Conservation (phyloP, 1,139 yeast species). For the Suhomyces bolitotheri region DNA sequence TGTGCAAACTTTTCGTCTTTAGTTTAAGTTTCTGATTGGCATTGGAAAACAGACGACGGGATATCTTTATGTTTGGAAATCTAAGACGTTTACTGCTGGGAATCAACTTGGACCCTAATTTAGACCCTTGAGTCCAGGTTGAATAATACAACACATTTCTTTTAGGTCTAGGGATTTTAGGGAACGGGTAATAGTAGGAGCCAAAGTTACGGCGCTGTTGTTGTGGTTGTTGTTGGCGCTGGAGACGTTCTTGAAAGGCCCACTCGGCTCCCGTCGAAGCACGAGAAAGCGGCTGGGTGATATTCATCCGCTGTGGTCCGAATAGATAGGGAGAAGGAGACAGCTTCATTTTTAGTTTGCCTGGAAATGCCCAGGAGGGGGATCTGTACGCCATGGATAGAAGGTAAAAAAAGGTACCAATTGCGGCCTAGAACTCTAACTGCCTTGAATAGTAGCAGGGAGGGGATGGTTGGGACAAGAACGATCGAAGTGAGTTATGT, state of each 20-base stretch:
- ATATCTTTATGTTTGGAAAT: constrained; percentile 29
- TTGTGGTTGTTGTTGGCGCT: constrained; percentile 19
- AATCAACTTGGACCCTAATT: constrained; percentile 19
- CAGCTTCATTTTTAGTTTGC: constrained; percentile 17
- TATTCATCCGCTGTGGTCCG: constrained; percentile 31
- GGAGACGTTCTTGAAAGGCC: constrained; percentile 16
- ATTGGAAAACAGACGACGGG: constrained; percentile 38
- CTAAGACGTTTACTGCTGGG: constrained; percentile 22
- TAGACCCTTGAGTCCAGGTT: constrained; percentile 33
- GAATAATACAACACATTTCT: constrained; percentile 58
- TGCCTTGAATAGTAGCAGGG: too few species aligned
- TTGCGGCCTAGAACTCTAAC: not conserved
- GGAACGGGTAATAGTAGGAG: constrained; percentile 49
- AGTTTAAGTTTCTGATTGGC: constrained; percentile 40
- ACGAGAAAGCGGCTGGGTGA: constrained; percentile 45
- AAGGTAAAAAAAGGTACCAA: constrained; percentile 1
- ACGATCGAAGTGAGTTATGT: too few species aligned
- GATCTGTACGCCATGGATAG: constrained; percentile 17
- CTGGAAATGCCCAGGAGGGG: constrained; percentile 13
- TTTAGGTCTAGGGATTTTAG: constrained; percentile 65
- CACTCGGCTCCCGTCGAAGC: constrained; percentile 43
- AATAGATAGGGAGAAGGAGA: constrained; percentile 15
- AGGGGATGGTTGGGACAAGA: too few species aligned
- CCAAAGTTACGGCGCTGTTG: constrained; percentile 25
- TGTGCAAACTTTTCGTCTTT: constrained; percentile 40